phyloP scores from a whole-genome alignment of 768 basidiomycete genomes.

The Tricholoma matsutake region DNA sequence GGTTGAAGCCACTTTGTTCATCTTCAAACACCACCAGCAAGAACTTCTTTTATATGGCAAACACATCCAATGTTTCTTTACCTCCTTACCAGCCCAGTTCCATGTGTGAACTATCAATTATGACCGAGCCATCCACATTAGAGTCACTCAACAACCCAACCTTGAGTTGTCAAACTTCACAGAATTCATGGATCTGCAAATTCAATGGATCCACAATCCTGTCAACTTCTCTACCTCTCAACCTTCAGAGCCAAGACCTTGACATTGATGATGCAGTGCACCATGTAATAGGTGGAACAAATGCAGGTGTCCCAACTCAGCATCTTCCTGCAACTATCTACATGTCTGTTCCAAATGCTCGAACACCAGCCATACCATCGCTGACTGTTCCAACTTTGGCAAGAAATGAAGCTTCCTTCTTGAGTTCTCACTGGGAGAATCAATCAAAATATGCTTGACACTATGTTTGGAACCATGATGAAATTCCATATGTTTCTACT shows the following conservation, averaged over 20 bases:
- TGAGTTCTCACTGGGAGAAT: not conserved
- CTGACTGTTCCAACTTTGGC: not conserved
- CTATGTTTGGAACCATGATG: not conserved
- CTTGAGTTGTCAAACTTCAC: too few species aligned
- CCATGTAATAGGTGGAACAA: not conserved
- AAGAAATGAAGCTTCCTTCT: not conserved
- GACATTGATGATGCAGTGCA: not conserved
- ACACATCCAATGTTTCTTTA: too few species aligned
- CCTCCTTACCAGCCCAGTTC: not conserved
- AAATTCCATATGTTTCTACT: not conserved
- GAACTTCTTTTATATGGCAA: slow-evolving; percentile 14
- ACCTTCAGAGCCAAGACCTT: not conserved
- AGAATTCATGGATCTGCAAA: too few species aligned
- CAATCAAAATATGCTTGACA: not conserved
- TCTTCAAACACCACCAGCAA: slow-evolving; percentile 18
- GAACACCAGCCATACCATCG: too few species aligned
- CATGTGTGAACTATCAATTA: slow-evolving; percentile 22
- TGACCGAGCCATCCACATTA: slow-evolving; percentile 19
- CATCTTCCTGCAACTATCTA: slow-evolving; percentile 11
- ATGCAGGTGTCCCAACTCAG: slow-evolving; percentile 9
- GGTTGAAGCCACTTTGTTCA: slow-evolving; percentile 9
- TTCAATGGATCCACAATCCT: too few species aligned
- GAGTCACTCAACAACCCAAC: not conserved
- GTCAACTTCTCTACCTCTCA: not conserved
- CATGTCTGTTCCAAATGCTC: slow-evolving; percentile 17